Evolutionary conservation across 2,329 filamentous ascomycete genomes (phyloP).

Genomic region (Sporothrix mexicana): DNA sequence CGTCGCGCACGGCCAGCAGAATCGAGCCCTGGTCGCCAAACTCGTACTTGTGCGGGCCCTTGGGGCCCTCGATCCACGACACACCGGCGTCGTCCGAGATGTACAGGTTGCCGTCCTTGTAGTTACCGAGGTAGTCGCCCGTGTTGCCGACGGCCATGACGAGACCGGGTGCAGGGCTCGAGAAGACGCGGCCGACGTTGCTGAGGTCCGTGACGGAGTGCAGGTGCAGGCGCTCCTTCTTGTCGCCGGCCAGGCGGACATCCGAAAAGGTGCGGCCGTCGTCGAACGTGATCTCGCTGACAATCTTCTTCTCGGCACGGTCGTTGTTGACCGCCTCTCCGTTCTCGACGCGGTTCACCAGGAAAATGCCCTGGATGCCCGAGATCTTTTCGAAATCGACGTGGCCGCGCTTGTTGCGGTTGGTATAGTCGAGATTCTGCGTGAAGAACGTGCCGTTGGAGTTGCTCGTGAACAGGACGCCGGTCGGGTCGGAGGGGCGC

Average conservation of each 20-base stretch:
- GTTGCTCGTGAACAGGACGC: constrained; percentile 91
- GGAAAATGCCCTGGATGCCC: constrained; percentile 87
- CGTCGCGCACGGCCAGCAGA: constrained; percentile 81
- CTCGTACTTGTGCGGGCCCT: constrained; percentile 92
- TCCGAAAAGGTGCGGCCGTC: constrained; percentile 85
- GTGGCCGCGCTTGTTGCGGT: constrained; percentile 74
- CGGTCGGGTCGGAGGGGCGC: constrained; percentile 72
- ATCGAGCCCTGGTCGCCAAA: constrained; percentile 94
- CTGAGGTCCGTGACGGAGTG: constrained; percentile 88
- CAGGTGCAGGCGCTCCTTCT: constrained; percentile 68
- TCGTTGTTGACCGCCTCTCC: constrained; percentile 72
- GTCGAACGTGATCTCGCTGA: constrained; percentile 89
- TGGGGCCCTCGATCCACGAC: constrained; percentile 76
- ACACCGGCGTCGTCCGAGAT: constrained; percentile 90
- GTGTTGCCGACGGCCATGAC: constrained; percentile 95
- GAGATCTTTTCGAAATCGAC: constrained; percentile 97
- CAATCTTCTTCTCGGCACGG: constrained; percentile 67
- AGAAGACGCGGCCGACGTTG: constrained; percentile 87
- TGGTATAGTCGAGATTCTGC: constrained; percentile 88
- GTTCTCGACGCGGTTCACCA: constrained; percentile 90
- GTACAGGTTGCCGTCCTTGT: constrained; percentile 77
- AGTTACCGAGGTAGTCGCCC: constrained; percentile 73
- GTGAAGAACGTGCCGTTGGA: constrained; percentile 97
- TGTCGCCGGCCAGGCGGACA: constrained; percentile 66
- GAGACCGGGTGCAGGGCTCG: constrained; percentile 89